Percentiles rank a stretch among this genome's conserved stretches.
phyloP scores from a whole-genome alignment of 768 basidiomycete species.

The Mycena capillaripes region DNA sequence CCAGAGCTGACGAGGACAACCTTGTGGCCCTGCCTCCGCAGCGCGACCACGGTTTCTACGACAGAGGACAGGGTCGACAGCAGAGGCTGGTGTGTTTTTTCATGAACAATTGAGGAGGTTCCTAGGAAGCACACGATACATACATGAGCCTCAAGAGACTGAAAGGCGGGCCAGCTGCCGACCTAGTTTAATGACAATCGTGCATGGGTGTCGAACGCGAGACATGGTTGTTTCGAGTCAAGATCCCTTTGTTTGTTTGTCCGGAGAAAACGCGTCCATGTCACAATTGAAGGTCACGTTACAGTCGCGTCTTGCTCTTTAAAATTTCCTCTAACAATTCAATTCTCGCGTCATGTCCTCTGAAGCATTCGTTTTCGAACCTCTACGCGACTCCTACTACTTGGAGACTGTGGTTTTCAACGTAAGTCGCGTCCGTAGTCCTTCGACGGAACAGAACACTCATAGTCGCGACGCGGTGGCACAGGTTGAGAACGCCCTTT shows the following conservation, averaged over 20 bases:
- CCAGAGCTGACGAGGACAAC: slow-evolving; percentile 97
- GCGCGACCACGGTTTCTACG: slow-evolving; percentile 89
- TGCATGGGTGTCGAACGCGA: slow-evolving; percentile 58
- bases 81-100: slow-evolving; percentile 92
- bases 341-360: not conserved
- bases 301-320: too few relatives aligned
- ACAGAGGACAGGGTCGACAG: slow-evolving; percentile 92
- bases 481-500: slow-evolving; percentile 47
- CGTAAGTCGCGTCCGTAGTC: slow-evolving; percentile 1
- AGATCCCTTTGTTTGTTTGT: not conserved
- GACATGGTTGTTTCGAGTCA: slow-evolving; percentile 29
- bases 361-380: not conserved
- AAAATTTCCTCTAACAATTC: too few relatives aligned
- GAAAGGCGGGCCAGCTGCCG: slow-evolving; percentile 14
- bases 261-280: too few relatives aligned
- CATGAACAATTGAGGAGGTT: slow-evolving; percentile 96
- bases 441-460: not conserved
- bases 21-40: slow-evolving; percentile 88
- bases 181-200: slow-evolving; percentile 92
- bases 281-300: too few relatives aligned
- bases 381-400: slow-evolving; percentile 25
- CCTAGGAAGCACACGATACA: slow-evolving; percentile 59
- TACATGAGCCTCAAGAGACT: slow-evolving; percentile 34
- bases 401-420: slow-evolving; percentile 33
- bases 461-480: not conserved